Percentiles rank a stretch among this genome's conserved stretches.
Evolutionary conservation across 129 eudicot genomes (phyloP).

Genomic region (Helichrysum umbraculigerum): DNA sequence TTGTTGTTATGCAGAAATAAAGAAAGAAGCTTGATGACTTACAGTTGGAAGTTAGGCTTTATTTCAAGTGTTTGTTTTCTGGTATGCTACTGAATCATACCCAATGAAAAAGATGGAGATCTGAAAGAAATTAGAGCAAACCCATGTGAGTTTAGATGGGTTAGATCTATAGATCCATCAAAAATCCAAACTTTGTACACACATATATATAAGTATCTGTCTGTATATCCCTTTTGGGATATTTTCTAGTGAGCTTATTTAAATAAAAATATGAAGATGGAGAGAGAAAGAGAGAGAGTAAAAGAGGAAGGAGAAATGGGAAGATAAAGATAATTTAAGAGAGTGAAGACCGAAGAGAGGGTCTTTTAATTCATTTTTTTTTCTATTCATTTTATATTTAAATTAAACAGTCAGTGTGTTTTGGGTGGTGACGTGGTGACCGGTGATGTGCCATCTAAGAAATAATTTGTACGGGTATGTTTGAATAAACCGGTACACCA

Average conservation of each 20-base stretch:
- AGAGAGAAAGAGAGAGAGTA: constrained; percentile 8
- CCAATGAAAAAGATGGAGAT: constrained; percentile 46
- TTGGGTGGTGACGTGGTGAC: too few species aligned
- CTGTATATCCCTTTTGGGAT: constrained; percentile 26
- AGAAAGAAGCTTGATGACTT: constrained; percentile 27
- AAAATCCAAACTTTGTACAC: constrained; percentile 20
- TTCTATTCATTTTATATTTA: background rate
- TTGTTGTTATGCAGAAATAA: background rate
- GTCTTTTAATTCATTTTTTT: background rate
- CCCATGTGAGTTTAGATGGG: background rate
- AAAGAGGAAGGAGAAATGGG: background rate
- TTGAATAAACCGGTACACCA: too few species aligned
- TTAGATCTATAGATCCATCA: constrained; percentile 70
- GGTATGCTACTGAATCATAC: constrained; percentile 38
- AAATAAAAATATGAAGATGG: background rate
- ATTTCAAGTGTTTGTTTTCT: background rate
- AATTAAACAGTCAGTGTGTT: background rate
- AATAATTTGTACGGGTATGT: too few species aligned
- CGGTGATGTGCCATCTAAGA: too few species aligned
- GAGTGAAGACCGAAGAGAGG: background rate
- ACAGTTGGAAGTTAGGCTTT: constrained; percentile 42
- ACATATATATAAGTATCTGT: background rate
- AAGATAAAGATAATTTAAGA: constrained; percentile 28
- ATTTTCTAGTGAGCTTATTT: constrained; percentile 6
- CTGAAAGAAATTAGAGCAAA: constrained; percentile 21